A percentile compares a stretch with the other conserved stretches of the same genome.
Conservation (phyloP, 495 filamentous ascomycete species). For the Umbilicaria muhlenbergii region DNA sequence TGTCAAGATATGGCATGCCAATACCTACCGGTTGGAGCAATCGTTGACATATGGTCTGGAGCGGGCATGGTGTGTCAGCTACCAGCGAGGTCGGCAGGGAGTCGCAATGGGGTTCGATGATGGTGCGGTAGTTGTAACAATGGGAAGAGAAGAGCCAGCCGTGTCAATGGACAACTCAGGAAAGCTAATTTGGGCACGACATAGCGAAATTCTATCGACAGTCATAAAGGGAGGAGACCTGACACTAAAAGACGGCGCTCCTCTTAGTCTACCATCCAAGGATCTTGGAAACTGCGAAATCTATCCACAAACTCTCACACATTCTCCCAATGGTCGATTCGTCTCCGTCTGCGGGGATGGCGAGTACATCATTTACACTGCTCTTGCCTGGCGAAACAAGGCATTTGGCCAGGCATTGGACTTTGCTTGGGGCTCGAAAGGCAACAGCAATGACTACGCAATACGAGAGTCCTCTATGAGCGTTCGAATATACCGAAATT, state of each 20-base stretch:
- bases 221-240: conserved; percentile 87
- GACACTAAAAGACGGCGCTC: conserved; percentile 72
- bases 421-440: conserved; percentile 95
- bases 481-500: conserved; percentile 95
- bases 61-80: conserved; percentile 92
- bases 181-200: conserved; percentile 89
- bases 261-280: conserved; percentile 75
- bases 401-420: conserved; percentile 89
- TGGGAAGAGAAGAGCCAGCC: conserved; percentile 92
- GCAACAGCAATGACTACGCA: conserved; percentile 96
- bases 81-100: conserved; percentile 85
- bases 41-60: conserved; percentile 91
- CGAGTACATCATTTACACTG: conserved; percentile 97
- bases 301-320: conserved; percentile 83
- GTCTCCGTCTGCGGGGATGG: conserved; percentile 95
- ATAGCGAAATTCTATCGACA: conserved; percentile 84
- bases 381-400: conserved; percentile 93
- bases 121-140: conserved; percentile 92
- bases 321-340: conserved; percentile 96
- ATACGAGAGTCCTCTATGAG: conserved; percentile 87
- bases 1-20: conserved; percentile 96
- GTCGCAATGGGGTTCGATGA: conserved; percentile 96
- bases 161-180: conserved; percentile 93
- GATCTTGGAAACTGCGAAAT: conserved; percentile 92
- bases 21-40: conserved; percentile 90